Evolutionary conservation across 163 green algal species (phyloP).

Genomic region (Trebouxia gelatinosa): DNA sequence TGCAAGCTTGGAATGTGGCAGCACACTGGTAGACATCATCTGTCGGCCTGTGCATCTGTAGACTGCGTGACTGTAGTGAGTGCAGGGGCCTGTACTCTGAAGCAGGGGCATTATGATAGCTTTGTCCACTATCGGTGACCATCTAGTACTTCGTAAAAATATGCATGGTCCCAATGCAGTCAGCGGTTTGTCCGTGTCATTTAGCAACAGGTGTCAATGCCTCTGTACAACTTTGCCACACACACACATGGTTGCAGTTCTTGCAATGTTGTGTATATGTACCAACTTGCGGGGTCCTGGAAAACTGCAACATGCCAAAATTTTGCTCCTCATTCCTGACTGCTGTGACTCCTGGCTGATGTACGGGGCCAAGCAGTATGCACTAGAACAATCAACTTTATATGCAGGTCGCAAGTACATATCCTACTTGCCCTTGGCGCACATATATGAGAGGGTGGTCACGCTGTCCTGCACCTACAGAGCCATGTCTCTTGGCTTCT

Average conservation of each 20-base stretch:
- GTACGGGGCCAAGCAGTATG: background rate
- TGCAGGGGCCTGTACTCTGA: too few species aligned
- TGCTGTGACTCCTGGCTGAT: background rate
- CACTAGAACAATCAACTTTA: background rate
- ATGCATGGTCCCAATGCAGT: too few species aligned
- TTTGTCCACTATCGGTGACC: too few species aligned
- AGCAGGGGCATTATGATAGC: too few species aligned
- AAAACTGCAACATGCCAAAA: background rate
- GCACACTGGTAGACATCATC: too few species aligned
- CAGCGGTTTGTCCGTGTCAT: too few species aligned
- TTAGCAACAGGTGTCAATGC: too few species aligned
- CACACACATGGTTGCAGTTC: background rate
- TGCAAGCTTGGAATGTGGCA: too few species aligned
- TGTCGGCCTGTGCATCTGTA: too few species aligned
- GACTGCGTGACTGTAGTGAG: too few species aligned
- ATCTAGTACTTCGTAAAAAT: too few species aligned
- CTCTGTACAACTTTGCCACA: background rate
- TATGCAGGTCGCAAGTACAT: conserved; percentile 78
- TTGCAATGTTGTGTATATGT: background rate
- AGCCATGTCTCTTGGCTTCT: conserved; percentile 89
- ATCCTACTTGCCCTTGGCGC: conserved; percentile 95
- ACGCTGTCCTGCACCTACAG: conserved; percentile 61
- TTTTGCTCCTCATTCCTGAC: background rate
- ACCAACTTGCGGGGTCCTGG: background rate
- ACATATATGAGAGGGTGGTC: conserved; percentile 98